Conservation (phyloP, 2,329 filamentous ascomycete species). For the Orbilia ellipsospora region DNA sequence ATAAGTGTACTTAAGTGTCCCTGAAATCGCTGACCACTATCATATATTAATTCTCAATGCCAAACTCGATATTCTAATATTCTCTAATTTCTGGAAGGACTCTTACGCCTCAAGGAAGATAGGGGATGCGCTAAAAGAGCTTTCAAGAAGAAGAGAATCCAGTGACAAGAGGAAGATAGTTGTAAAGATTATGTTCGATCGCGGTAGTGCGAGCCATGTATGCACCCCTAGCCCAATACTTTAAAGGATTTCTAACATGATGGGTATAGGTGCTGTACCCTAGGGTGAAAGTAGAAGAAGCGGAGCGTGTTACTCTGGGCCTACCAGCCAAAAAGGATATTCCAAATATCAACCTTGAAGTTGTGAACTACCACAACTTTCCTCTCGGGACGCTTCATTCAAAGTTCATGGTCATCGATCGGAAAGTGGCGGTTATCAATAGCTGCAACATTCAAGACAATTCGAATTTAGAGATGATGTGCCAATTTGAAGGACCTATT, state of each 20-base stretch:
- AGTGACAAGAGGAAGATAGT: not conserved
- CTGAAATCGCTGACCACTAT: conserved; percentile 46
- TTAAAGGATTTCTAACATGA: not conserved
- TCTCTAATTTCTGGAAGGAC: conserved; percentile 46
- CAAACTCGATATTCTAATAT: conserved; percentile 33
- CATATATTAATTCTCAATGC: conserved; percentile 40
- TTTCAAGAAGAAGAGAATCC: conserved; percentile 4
- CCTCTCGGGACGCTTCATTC: conserved; percentile 46
- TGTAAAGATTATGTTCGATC: conserved; percentile 39
- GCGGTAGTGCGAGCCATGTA: conserved; percentile 39
- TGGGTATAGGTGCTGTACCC: conserved; percentile 19
- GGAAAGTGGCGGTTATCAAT: conserved; percentile 20
- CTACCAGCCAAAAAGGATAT: conserved; percentile 31
- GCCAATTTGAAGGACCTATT: conserved; percentile 43
- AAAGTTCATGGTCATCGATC: conserved; percentile 50
- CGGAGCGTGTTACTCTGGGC: conserved; percentile 27
- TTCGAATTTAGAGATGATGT: conserved; percentile 52
- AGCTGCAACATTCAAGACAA: conserved; percentile 54
- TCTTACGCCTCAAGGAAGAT: conserved; percentile 36
- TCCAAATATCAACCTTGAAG: conserved; percentile 35
- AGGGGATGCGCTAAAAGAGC: conserved; percentile 20
- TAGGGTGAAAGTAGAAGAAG: conserved; percentile 12
- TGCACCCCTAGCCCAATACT: not conserved
- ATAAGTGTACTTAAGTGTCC: conserved; percentile 16
- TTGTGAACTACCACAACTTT: conserved; percentile 48